Evolutionary conservation across 2,329 filamentous ascomycete genomes (phyloP).

Genomic region (Lachnellula suecica): DNA sequence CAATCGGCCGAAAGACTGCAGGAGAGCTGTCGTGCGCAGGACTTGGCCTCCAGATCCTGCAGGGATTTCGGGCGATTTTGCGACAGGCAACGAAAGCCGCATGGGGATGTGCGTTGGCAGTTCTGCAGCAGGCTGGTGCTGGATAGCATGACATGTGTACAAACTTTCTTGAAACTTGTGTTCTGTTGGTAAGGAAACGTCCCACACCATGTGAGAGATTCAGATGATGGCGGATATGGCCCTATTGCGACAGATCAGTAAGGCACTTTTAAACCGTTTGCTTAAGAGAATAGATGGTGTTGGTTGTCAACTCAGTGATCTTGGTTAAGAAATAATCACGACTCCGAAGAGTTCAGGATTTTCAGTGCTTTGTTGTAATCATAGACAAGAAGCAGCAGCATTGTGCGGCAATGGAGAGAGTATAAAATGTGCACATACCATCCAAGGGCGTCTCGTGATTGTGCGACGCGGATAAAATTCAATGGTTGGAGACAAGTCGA

Average conservation of each 20-base stretch:
- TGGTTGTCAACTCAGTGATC: constrained; percentile 34
- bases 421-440: constrained; percentile 18
- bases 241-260: background rate
- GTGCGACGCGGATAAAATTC: too few species aligned
- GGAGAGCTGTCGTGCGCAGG: too few species aligned
- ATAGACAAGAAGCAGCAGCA: constrained; percentile 20
- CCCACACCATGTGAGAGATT: too few species aligned
- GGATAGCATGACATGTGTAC: too few species aligned
- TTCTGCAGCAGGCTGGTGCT: too few species aligned
- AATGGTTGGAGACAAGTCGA: background rate
- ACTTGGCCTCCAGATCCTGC: too few species aligned
- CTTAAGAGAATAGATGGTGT: background rate
- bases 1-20: too few species aligned
- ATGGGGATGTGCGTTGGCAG: background rate
- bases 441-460: background rate
- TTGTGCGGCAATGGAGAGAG: too few species aligned
- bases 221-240: too few species aligned
- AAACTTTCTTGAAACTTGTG: too few species aligned
- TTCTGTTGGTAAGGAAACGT: background rate
- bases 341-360: constrained; percentile 35
- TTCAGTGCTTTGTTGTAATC: constrained; percentile 39
- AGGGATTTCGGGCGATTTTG: background rate
- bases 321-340: constrained; percentile 36
- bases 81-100: background rate
- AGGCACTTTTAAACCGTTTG: background rate